phyloP scores from a whole-genome alignment of 2,329 filamentous ascomycete genomes.

The Aspergillus bombycis region DNA sequence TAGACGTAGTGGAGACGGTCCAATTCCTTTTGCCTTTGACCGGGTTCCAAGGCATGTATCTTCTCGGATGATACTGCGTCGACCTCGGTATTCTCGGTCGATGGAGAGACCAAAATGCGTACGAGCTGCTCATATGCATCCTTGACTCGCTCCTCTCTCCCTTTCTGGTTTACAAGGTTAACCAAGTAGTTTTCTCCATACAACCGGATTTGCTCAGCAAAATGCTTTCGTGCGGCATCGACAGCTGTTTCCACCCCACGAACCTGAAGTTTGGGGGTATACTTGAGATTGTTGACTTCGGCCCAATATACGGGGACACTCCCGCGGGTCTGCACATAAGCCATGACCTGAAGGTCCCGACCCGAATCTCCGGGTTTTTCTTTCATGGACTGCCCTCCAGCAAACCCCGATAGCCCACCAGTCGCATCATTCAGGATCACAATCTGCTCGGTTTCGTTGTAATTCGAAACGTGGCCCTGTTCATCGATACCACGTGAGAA shows the following conservation, averaged over 20 bases:
- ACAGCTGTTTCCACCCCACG: slow-evolving; percentile 80
- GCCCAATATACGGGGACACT: slow-evolving; percentile 97
- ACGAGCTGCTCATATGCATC: slow-evolving; percentile 92
- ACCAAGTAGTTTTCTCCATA: slow-evolving; percentile 98
- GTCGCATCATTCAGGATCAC: slow-evolving; percentile 83
- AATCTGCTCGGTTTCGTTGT: slow-evolving; percentile 96
- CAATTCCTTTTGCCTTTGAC: slow-evolving; percentile 63
- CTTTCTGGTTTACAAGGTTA: slow-evolving; percentile 95
- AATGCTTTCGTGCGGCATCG: slow-evolving; percentile 80
- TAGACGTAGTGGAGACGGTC: slow-evolving; percentile 94
- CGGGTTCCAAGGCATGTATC: slow-evolving; percentile 74
- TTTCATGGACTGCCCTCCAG: slow-evolving; percentile 75
- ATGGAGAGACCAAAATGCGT: slow-evolving; percentile 69
- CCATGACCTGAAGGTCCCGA: slow-evolving; percentile 83
- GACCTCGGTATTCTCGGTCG: slow-evolving; percentile 66
- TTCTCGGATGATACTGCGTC: slow-evolving; percentile 75
- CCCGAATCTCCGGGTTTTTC: slow-evolving; percentile 65
- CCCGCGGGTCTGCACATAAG: slow-evolving; percentile 94
- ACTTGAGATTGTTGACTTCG: slow-evolving; percentile 90
- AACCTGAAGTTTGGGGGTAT: slow-evolving; percentile 87
- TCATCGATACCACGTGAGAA: slow-evolving; percentile 94
- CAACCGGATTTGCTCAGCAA: slow-evolving; percentile 86
- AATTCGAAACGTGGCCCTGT: slow-evolving; percentile 93
- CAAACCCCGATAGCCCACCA: slow-evolving; percentile 76
- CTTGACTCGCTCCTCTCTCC: slow-evolving; percentile 86